Evolutionary conservation across 2,329 filamentous ascomycete species (phyloP).

Genomic region (Helotiales sp.): DNA sequence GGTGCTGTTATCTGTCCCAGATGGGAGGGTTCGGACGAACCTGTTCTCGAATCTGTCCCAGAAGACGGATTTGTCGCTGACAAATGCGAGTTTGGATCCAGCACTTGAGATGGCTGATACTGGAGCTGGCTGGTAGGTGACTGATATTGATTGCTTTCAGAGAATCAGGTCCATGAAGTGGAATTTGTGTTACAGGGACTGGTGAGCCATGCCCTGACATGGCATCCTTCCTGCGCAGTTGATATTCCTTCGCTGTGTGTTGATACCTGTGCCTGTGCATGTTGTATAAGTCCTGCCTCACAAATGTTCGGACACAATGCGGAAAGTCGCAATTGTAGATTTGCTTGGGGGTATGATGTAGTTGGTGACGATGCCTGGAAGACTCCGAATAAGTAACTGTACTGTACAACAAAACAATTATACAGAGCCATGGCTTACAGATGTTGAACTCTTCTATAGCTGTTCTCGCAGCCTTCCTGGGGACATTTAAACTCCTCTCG

Average conservation of each 20-base stretch:
- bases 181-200: too few relatives aligned
- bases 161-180: slow-evolving; percentile 41
- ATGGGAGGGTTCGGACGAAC: slow-evolving; percentile 37
- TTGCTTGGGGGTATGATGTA: slow-evolving; percentile 95
- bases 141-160: slow-evolving; percentile 35
- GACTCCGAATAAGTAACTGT: too few relatives aligned
- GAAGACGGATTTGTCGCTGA: slow-evolving; percentile 38
- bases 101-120: slow-evolving; percentile 43
- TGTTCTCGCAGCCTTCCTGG: slow-evolving; percentile 88
- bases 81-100: slow-evolving; percentile 38
- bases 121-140: slow-evolving; percentile 37
- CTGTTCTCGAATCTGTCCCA: slow-evolving; percentile 37
- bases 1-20: slow-evolving; percentile 66
- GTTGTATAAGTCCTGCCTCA: slow-evolving; percentile 89
- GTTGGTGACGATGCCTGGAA: slow-evolving; percentile 80
- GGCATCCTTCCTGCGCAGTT: slow-evolving; percentile 75
- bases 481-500: slow-evolving; percentile 87
- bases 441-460: slow-evolving; percentile 94
- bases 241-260: slow-evolving; percentile 80
- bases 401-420: too few relatives aligned
- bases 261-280: slow-evolving; percentile 80
- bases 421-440: too few relatives aligned
- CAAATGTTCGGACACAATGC: slow-evolving; percentile 88
- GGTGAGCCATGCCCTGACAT: slow-evolving; percentile 53
- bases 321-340: slow-evolving; percentile 94